Percentiles rank a stretch among this genome's conserved stretches.
phyloP scores from a whole-genome alignment of 2,329 filamentous ascomycete genomes.

The Parafenestella ontariensis region DNA sequence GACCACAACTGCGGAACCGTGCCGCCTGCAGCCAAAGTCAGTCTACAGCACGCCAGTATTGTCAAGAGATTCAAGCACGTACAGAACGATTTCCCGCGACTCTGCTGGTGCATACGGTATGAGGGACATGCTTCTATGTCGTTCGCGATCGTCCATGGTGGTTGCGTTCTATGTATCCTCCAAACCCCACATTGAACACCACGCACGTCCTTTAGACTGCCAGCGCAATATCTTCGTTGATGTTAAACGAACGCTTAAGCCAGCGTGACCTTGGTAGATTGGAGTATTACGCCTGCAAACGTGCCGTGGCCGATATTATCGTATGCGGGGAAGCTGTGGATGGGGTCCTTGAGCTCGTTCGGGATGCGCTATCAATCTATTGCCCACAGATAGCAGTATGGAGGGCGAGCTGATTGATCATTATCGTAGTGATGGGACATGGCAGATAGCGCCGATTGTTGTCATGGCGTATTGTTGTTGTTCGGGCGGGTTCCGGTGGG shows the following conservation, averaged over 20 bases:
- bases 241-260: not conserved
- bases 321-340: constrained; percentile 33
- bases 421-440: constrained; percentile 15
- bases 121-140: constrained; percentile 65
- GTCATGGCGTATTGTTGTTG: constrained; percentile 28
- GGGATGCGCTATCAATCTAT: constrained; percentile 17
- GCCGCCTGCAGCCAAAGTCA: constrained; percentile 67
- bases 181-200: constrained; percentile 11
- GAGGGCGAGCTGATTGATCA: constrained; percentile 19
- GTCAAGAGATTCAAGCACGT: constrained; percentile 49
- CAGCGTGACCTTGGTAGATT: constrained; percentile 8
- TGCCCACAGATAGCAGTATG: constrained; percentile 18
- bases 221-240: constrained; percentile 9
- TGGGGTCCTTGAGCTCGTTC: constrained; percentile 3
- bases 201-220: constrained; percentile 6
- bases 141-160: constrained; percentile 44
- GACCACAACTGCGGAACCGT: constrained; percentile 90
- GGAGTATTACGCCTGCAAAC: not conserved
- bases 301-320: constrained; percentile 4
- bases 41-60: not conserved
- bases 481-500: constrained; percentile 18
- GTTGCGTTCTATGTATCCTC: constrained; percentile 3
- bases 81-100: constrained; percentile 82
- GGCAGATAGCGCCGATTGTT: constrained; percentile 23
- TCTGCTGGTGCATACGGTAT: constrained; percentile 78